Base-by-base conservation (phyloP, 1,284 basidiomycete species). In the Ustilago tritici region DNA sequence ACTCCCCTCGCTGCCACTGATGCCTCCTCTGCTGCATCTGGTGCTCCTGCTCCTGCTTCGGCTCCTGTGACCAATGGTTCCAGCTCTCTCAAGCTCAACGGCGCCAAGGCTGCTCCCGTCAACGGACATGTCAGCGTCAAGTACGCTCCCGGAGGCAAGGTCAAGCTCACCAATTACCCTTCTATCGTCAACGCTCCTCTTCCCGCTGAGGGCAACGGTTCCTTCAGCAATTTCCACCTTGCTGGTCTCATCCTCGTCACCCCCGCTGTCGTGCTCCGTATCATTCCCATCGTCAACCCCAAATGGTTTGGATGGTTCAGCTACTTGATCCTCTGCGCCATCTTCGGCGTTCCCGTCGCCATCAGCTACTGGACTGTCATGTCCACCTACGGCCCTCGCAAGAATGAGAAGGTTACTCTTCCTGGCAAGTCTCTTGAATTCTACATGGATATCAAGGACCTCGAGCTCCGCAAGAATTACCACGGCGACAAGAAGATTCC, bases 381-480 rank as follows among this genome's bases (percentile, higher is more conserved):
- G 88, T 95, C 93, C 85, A 91, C 89, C 78, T 93, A 92, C 82
- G 95, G 95, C 32, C 87, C 89, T 5, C 90, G 95, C 79, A 91
- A 91, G 87, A 95, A 97, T 87, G 92, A 93, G 78, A 95, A 95
- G 88, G 92, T 95, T 78, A 85, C 88, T 40, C 89, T 98, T n/a
- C 95, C 96, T 14, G 92, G 92, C 55, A 77, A 82, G 41, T 84
- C 84, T 17, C 90, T 97, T 75, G 92, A 93, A 82, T 90, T 93
- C 82, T 99, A 99, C 87, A 92, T 99, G 85, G 92, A 91, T 62
- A 92, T 98, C 88, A 92, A 94, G 80, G 95, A 98, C 88, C 87
- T 88, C 1, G 91, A 91, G 73, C 89, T 99, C 83, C 92, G 91
- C 88, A 89, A 89, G 34, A 89, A 92, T 81, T 98, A 95, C 89